Evolutionary conservation across 2,329 filamentous ascomycete species (phyloP).

Genomic region (Graphium sp.): DNA sequence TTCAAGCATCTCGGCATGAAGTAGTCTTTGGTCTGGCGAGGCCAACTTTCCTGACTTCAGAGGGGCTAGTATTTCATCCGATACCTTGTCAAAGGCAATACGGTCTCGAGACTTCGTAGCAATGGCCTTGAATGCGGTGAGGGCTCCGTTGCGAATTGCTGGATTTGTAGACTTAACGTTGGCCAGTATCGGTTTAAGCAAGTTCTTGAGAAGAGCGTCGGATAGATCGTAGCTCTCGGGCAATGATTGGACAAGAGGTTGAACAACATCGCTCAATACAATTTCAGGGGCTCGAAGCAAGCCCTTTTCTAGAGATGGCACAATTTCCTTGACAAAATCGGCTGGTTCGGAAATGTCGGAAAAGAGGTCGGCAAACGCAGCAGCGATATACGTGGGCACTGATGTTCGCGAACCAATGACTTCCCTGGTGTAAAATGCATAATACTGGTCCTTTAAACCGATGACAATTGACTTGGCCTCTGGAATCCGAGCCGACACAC

Average conservation of each 20-base stretch:
- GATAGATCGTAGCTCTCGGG: conserved; percentile 62
- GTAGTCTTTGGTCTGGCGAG: conserved; percentile 66
- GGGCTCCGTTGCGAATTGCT: conserved; percentile 56
- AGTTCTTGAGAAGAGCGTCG: conserved; percentile 47
- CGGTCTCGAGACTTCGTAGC: conserved; percentile 42
- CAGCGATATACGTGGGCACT: conserved; percentile 55
- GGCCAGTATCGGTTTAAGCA: conserved; percentile 76
- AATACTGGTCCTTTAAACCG: conserved; percentile 51
- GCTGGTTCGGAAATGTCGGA: conserved; percentile 52
- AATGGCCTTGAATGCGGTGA: conserved; percentile 58
- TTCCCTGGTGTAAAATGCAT: conserved; percentile 73
- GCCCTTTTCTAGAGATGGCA: conserved; percentile 76
- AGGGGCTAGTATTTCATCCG: conserved; percentile 62
- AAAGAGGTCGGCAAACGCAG: conserved; percentile 71
- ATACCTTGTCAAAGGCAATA: conserved; percentile 44
- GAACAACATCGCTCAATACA: conserved; percentile 62
- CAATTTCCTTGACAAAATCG: conserved; percentile 58
- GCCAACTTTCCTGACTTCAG: conserved; percentile 74
- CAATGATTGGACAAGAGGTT: conserved; percentile 54
- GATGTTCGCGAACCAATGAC: conserved; percentile 62
- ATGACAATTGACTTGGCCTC: conserved; percentile 45
- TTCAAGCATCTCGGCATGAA: conserved; percentile 68
- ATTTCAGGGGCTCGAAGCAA: conserved; percentile 82
- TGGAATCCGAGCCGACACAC: conserved; percentile 61
- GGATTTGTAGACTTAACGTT: conserved; percentile 84